Base-by-base conservation (phyloP, 2,329 filamentous ascomycete species). In the Cladophialophora bantiana region DNA sequence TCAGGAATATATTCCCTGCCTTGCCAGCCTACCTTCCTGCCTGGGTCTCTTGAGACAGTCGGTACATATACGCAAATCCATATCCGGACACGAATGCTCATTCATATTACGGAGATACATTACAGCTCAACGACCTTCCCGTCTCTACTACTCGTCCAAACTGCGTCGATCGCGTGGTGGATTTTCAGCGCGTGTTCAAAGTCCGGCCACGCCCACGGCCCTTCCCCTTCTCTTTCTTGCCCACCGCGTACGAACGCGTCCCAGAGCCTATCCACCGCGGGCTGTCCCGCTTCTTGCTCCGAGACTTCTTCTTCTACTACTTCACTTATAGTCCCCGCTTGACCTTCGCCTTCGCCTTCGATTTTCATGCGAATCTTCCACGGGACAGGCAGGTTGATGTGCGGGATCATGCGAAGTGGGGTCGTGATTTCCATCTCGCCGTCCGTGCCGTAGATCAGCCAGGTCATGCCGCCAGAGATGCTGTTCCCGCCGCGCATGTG, bases 381-480 rank as follows among this genome's bases (percentile, higher is more conserved):
- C 36, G 56, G 56, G 2, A 34, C n/a, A 7, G 56, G 35, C 53
- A 56, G 15, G 6, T 34, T 36, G 15, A 42, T 20, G 35, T 13
- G 20, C 31, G 56, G 36, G 4, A 59, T 9, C 35, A 58, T 58
- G 55, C 31, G 55, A 4, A 15, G 10, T 0, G 55, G 34, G 7
- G 2, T 10, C 20, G 55, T 58, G 55, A 58, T 58, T 10, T 36
- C 53, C 26, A 56, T 56, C 31, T 56, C 53, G 53, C 53, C 53
- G 9, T 36, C 5, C 10, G 32, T 34, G 15, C 53, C 53, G 31
- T 56, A 36, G n/a, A 56, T 56, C 15, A 36, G 34, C 53, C 53
- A 56, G 34, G 53, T 56, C 53, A 56, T 56, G 26, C 53, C 53
- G 34, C 53, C 31, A 31, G 53, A 34, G 53, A 56, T 34, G 53